These are phyloP conservation scores for Fragaria ananassa DNA, from an alignment of 306 rosid genomes.

Conservation along the genomic window DNA sequence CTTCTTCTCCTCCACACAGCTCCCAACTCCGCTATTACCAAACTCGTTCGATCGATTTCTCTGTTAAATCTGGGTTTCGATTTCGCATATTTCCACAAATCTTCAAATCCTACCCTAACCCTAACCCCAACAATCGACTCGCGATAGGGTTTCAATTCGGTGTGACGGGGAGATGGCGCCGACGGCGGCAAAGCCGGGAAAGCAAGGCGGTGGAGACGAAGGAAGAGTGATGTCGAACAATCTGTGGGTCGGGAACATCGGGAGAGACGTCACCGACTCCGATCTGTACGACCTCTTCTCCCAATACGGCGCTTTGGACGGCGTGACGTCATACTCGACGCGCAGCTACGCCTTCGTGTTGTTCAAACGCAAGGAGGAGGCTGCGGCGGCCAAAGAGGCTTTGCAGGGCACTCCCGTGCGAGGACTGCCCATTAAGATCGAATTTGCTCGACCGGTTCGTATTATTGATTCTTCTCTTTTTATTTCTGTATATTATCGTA, in stretches of 20 bases:
- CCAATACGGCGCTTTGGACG: slow-evolving; percentile 77
- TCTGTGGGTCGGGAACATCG: slow-evolving; percentile 85
- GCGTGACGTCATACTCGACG: slow-evolving; percentile 72
- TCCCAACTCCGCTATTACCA: background rate
- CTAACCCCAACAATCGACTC: background rate
- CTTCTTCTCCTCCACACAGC: background rate
- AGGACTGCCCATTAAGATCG: slow-evolving; percentile 66
- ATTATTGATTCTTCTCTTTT: slow-evolving; percentile 46
- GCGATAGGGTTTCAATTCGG: background rate
- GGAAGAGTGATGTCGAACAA: slow-evolving; percentile 52
- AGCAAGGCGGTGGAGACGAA: background rate
- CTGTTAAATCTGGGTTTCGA: background rate
- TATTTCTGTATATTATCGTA: slow-evolving; percentile 21
- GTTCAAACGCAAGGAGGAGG: slow-evolving; percentile 80
- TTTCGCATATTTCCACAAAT: background rate
- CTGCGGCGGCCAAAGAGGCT: slow-evolving; percentile 83
- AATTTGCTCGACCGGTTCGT: slow-evolving; percentile 98
- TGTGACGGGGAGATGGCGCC: background rate
- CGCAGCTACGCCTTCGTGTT: slow-evolving; percentile 84
- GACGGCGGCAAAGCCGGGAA: background rate
- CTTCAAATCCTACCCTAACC: background rate
- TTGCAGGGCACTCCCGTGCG: slow-evolving; percentile 63
- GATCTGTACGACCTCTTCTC: slow-evolving; percentile 79
- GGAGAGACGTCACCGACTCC: slow-evolving; percentile 66
- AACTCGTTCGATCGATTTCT: background rate